Evolutionary conservation across 345 rosid genomes (phyloP).

Genomic region (Raphanus raphanistrum): DNA sequence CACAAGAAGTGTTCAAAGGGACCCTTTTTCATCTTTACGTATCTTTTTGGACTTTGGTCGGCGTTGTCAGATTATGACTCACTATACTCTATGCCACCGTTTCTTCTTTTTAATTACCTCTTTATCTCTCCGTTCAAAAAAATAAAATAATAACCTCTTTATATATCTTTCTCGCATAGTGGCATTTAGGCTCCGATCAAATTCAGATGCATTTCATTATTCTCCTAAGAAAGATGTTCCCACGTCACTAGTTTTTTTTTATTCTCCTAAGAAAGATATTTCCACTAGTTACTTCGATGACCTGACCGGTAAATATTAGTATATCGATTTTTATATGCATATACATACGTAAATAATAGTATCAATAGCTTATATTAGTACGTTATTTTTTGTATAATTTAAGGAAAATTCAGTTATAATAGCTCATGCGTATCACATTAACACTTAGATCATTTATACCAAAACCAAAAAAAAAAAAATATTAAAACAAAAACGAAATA

Average conservation of each 20-base stretch:
- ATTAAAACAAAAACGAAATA: neutral
- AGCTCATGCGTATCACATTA: neutral
- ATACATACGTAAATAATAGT: neutral
- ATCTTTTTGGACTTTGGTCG: conserved; percentile 46
- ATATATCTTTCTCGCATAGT: conserved; percentile 10
- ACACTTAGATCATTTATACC: neutral
- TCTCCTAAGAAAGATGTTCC: neutral
- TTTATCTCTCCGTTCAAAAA: neutral
- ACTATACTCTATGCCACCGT: conserved; percentile 11
- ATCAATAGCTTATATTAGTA: neutral
- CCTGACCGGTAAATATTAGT: neutral
- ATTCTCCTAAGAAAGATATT: neutral
- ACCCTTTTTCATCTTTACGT: conserved; percentile 36
- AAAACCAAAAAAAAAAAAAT: neutral
- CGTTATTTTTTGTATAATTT: neutral
- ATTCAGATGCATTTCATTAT: conserved; percentile 6
- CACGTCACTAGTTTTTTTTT: neutral
- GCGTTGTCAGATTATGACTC: conserved; percentile 46
- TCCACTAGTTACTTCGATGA: neutral
- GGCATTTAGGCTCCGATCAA: conserved; percentile 37
- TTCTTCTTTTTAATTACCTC: neutral
- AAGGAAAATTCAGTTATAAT: neutral
- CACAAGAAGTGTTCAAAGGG: conserved; percentile 29
- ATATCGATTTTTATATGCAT: neutral
- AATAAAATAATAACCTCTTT: neutral